Evolutionary conservation across 108 stramenopile species (phyloP).

Genomic region (Ochromonas danica): DNA sequence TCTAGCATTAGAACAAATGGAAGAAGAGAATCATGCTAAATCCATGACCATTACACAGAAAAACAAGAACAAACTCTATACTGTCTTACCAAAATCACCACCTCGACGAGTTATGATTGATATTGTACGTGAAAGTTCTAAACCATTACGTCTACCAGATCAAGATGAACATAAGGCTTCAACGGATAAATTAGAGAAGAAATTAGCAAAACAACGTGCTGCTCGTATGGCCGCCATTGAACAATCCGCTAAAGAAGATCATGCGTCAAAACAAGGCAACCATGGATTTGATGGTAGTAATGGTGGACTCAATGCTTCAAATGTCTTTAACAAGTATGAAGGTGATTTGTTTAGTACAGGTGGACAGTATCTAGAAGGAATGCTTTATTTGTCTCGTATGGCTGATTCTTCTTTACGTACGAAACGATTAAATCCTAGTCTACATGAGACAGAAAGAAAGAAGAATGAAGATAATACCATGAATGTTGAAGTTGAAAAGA

Average conservation of each 20-base stretch:
- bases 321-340: conserved; percentile 39
- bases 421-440: conserved; percentile 2
- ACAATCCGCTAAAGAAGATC: conserved; percentile 17
- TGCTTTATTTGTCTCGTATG: conserved; percentile 61
- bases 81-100: conserved; percentile 50
- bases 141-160: not conserved
- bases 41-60: conserved; percentile 16
- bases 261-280: not conserved
- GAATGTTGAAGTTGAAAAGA: conserved; percentile 45
- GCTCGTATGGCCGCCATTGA: not conserved
- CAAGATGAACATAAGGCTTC: not conserved
- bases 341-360: conserved; percentile 55
- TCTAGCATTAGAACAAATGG: not conserved
- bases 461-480: conserved; percentile 1
- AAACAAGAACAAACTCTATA: conserved; percentile 55
- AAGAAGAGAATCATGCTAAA: not conserved
- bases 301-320: conserved; percentile 30
- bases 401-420: conserved; percentile 20
- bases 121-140: conserved; percentile 47
- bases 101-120: conserved; percentile 60
- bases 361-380: conserved; percentile 51
- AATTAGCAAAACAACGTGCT: not conserved
- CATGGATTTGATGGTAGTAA: not conserved
- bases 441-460: conserved; percentile 28
- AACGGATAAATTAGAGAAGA: not conserved